Evolutionary conservation across 805 yeast genomes (phyloP).

Genomic region (Wickerhamiella galacta): DNA sequence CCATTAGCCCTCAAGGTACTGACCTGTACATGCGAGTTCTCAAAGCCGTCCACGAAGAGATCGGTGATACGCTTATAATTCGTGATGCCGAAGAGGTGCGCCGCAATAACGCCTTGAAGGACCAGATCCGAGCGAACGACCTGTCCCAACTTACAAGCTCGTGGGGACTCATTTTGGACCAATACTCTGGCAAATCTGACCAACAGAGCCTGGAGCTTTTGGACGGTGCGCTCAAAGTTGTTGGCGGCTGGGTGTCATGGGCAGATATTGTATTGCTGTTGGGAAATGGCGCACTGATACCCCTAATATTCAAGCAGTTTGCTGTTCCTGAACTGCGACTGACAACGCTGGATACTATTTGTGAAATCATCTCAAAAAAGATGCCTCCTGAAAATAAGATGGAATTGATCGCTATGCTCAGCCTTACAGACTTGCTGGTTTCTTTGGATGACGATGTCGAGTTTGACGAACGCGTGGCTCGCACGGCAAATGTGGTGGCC

Average conservation of each 20-base stretch:
- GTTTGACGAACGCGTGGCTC: conserved; percentile 61
- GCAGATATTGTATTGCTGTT: conserved; percentile 66
- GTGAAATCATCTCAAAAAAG: conserved; percentile 56
- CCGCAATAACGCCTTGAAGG: conserved; percentile 61
- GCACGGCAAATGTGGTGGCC: conserved; percentile 56
- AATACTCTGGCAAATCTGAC: conserved; percentile 20
- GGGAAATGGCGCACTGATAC: conserved; percentile 33
- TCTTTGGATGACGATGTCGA: conserved; percentile 35
- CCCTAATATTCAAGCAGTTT: conserved; percentile 41
- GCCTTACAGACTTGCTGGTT: conserved; percentile 39
- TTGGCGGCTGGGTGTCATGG: conserved; percentile 88
- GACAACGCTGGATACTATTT: conserved; percentile 38
- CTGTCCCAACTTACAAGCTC: conserved; percentile 44
- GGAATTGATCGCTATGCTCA: conserved; percentile 50
- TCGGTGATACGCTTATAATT: conserved; percentile 77
- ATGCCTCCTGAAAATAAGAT: conserved; percentile 61
- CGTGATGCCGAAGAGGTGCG: conserved; percentile 43
- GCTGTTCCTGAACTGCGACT: conserved; percentile 32
- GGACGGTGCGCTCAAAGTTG: conserved; percentile 40
- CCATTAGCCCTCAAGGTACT: conserved; percentile 25
- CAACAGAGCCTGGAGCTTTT: conserved; percentile 30
- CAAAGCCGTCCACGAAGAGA: conserved; percentile 67
- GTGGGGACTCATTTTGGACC: conserved; percentile 47
- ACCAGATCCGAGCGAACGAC: conserved; percentile 61
- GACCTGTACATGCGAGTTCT: conserved; percentile 67